phyloP scores from a whole-genome alignment of 192 early-diverging fungal species.

The Bifiguratus adelaidae region DNA sequence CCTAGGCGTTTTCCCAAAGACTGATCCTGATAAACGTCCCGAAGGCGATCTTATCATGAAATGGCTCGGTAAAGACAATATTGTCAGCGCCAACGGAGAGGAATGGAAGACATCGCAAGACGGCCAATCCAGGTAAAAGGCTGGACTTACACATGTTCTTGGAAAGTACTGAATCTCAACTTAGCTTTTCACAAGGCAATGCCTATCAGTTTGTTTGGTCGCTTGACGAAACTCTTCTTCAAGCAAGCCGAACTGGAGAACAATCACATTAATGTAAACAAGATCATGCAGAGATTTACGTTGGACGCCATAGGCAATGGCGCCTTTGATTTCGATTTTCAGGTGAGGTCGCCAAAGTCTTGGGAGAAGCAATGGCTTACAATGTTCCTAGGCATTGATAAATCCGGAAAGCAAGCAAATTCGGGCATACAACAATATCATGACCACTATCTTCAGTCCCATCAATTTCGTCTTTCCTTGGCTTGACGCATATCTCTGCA shows the following conservation, averaged over 20 bases:
- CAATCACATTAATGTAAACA: neutral
- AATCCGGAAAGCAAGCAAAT: neutral
- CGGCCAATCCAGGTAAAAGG: conserved; percentile 3
- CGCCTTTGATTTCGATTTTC: neutral
- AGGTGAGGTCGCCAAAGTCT: neutral
- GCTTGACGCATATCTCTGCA: conserved; percentile 24
- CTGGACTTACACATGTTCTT: no score
- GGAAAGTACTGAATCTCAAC: no score
- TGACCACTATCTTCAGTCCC: conserved; percentile 5
- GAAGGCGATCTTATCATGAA: no score
- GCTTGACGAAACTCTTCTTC: neutral
- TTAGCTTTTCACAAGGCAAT: conserved; percentile 13
- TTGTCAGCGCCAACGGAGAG: conserved; percentile 7
- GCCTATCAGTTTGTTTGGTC: conserved; percentile 16
- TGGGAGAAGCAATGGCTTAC: neutral
- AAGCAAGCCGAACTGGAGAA: neutral
- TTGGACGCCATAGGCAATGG: neutral
- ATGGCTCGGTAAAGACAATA: no score
- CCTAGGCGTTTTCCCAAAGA: no score
- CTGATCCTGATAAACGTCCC: no score
- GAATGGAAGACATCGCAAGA: conserved; percentile 16
- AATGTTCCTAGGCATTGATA: neutral
- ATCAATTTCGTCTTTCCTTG: conserved; percentile 32
- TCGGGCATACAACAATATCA: conserved; percentile 1
- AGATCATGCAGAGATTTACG: conserved; percentile 2